Evolutionary conservation across 768 basidiomycete species (phyloP).

Genomic region (Leccinum incarnatum): DNA sequence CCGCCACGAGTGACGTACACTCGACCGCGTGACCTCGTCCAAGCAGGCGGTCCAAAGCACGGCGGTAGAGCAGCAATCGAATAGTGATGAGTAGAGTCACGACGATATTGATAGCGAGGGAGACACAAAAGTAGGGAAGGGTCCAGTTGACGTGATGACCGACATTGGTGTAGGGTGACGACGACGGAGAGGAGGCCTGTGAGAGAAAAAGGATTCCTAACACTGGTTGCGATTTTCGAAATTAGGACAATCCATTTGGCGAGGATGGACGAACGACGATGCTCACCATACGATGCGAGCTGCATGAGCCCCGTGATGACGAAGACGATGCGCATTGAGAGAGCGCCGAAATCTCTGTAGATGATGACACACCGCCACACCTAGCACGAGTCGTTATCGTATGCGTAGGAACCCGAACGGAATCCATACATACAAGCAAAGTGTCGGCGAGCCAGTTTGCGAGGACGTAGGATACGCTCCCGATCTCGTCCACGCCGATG

Average conservation of each 20-base stretch:
- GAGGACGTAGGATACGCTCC: constrained; percentile 27
- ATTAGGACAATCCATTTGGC: neutral
- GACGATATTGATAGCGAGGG: constrained; percentile 26
- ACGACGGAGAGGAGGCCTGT: constrained; percentile 26
- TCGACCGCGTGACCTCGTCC: constrained; percentile 24
- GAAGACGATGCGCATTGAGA: constrained; percentile 17
- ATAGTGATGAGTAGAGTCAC: constrained; percentile 24
- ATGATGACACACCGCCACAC: constrained; percentile 32
- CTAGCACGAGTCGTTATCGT: constrained; percentile 1
- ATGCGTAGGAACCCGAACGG: neutral
- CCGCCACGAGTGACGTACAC: constrained; percentile 25
- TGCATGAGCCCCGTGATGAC: constrained; percentile 23
- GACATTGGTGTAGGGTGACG: constrained; percentile 24
- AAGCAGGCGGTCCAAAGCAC: constrained; percentile 12
- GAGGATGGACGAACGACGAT: neutral
- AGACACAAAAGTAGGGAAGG: constrained; percentile 25
- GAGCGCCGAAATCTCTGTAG: constrained; percentile 18
- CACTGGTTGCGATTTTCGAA: constrained; percentile 5
- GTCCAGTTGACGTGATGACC: constrained; percentile 23
- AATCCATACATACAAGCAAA: constrained; percentile 24
- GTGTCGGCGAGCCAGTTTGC: constrained; percentile 29
- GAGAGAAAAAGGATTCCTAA: constrained; percentile 24
- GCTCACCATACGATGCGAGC: constrained; percentile 25
- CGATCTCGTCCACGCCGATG: constrained; percentile 22
- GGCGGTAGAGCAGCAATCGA: constrained; percentile 28